Evolutionary conservation across 768 basidiomycete genomes (phyloP), one percentile per base, ranked within the genome.

Genomic region (Gyrodon lividus): DNA sequence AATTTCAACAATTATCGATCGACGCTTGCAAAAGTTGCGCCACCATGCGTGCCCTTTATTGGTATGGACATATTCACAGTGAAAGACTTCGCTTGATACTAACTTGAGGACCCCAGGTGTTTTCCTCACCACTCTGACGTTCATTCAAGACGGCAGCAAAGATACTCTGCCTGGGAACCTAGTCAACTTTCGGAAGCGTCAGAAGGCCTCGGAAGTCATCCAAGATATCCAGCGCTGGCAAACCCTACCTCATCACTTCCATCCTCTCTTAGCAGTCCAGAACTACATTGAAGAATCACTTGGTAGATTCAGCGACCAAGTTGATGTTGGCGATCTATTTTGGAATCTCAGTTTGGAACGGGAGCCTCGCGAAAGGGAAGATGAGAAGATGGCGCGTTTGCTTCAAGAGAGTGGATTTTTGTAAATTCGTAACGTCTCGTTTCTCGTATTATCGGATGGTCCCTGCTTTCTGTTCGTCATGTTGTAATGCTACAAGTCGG

Each of bases 191-290:
- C 83, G 86, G 64, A 99, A 99, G 70, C 88, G 96, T 16, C 87
- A 92, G 61, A 91, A 91, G 70, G 86, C 93, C 0, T 92, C 94
- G n/a, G 95, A 97, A 65, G 90, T 98, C 59, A 92, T 99, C 60
- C 85, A 86, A 56, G 94, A 98, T 67, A 98, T 99, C 67, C 91
- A 97, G 67, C 87, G 92, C 24, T 98, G 95, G 84, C 97, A 99
- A 67, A 81, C 88, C 5, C 84, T 85, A 57, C 85, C 90, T 2
- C 98, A 93, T 75, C 94, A 96, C 69, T 83, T 96, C 56, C 77
- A 81, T 30, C 72, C 77, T 6, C 81, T 95, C 14, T 76, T 80
- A 0, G 54, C 76, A 1, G 82, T 98, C 23, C 80, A 83, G 48
- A 74, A 77, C 23, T 97, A 84, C 68, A 81, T 99, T 55, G 86